Base-by-base conservation (phyloP, 2,329 filamentous ascomycete genomes). In the Exutisphaerella laricina region DNA sequence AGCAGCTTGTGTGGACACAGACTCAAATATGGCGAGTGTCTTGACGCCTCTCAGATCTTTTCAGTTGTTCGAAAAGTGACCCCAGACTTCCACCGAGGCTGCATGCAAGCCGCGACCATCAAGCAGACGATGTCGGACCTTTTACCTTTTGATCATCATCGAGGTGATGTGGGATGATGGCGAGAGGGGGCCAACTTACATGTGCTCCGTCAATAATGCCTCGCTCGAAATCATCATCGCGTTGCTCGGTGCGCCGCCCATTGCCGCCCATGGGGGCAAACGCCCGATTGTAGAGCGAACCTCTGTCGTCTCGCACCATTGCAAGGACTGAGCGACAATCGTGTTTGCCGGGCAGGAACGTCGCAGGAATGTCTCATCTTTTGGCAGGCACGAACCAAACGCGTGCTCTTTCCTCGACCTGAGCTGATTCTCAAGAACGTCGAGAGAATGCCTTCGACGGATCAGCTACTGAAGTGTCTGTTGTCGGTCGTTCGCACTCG, bases 31-130 rank as follows among this genome's bases (percentile, higher is more conserved):
- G 30, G 13, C 12, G 13, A n/a, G 9, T 22, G 32, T 20, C 17
- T 21, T 23, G 23, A 7, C 12, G 6, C 18, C 3, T 23, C 4
- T 85, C 82, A 85, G 82, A 75, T 85, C 80, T 85, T 85, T 84
- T 84, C 79, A 84, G 79, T 84, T 77, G 74, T 61, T 64, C 20
- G 34, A 42, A 16, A 20, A n/a, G 32, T 23, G 44, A 54, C 55
- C 44, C 57, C 57, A 59, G 41, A 10, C 42, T 26, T 23, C 31
- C 39, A 39, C 41, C 30, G 49, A 58, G 58, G 57, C 49, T 59
- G 40, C 35, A 51, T 51, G 54, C 45, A 35, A 35, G 51, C 55
- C 49, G 46, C 36, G 52, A 75, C 72, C 75, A 70, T 71, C 61
- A 61, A 64, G 57, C n/a, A 60, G 53, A 33, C 25, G 45, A 59